Evolutionary conservation across 257 asterid genomes (phyloP).

Genomic region (Osmanthus fragrans): DNA sequence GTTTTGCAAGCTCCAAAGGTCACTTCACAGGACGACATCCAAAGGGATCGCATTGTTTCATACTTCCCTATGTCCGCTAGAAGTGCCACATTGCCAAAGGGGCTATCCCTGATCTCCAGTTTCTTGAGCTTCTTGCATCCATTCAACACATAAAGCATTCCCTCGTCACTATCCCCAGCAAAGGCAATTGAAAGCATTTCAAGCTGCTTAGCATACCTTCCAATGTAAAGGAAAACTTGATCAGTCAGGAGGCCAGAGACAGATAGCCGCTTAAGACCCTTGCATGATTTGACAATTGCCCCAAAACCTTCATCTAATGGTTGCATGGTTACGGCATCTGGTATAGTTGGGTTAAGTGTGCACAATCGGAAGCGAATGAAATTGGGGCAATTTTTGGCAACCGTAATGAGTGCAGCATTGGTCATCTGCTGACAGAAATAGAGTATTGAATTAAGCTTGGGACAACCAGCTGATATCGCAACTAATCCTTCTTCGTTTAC

Average conservation of each 20-base stretch:
- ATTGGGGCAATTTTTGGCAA: conserved; percentile 82
- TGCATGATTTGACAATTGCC: conserved; percentile 78
- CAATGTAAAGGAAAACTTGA: conserved; percentile 71
- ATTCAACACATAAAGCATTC: conserved; percentile 70
- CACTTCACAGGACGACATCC: conserved; percentile 91
- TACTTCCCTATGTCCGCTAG: conserved; percentile 83
- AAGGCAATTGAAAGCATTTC: conserved; percentile 83
- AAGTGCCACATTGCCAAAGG: conserved; percentile 78
- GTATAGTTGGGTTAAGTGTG: conserved; percentile 61
- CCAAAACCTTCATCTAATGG: conserved; percentile 94
- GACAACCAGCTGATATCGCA: conserved; percentile 83
- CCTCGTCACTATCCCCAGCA: conserved; percentile 80
- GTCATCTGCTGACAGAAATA: conserved; percentile 86
- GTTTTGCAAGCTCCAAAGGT: conserved; percentile 78
- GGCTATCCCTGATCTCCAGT: conserved; percentile 79
- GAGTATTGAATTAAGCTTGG: conserved; percentile 64
- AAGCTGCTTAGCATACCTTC: conserved; percentile 85
- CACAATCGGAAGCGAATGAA: conserved; percentile 67
- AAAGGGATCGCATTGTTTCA: conserved; percentile 98
- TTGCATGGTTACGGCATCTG: conserved; percentile 69
- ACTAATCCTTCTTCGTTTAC: conserved; percentile 83
- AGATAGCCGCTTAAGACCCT: conserved; percentile 74
- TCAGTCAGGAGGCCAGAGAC: conserved; percentile 77
- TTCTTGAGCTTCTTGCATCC: conserved; percentile 85
- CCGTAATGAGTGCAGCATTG: conserved; percentile 78